These are phyloP conservation scores for Pleurotus djamor DNA, from an alignment of 768 basidiomycete genomes.

Conservation along the genomic window DNA sequence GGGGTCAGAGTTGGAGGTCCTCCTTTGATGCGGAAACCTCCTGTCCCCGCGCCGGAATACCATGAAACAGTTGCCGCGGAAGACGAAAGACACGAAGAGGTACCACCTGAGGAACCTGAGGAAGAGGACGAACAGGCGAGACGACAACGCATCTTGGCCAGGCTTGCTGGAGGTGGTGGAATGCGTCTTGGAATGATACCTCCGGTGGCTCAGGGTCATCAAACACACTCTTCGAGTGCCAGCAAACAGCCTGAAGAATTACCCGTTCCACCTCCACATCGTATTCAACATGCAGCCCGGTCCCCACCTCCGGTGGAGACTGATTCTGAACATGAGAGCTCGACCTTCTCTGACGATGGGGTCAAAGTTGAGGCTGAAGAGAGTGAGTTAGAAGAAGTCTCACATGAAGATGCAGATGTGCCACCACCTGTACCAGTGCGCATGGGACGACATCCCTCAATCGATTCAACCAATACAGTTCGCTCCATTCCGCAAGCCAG, in stretches of 20 bases:
- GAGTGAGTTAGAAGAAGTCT: conserved; percentile 70
- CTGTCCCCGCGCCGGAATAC: conserved; percentile 24
- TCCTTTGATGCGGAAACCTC: conserved; percentile 32
- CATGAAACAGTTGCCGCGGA: conserved; percentile 14
- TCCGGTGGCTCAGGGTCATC: conserved; percentile 28
- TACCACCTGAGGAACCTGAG: conserved; percentile 25
- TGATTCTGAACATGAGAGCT: conserved; percentile 47
- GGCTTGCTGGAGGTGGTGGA: conserved; percentile 54
- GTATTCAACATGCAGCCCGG: conserved; percentile 20
- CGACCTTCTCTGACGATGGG: conserved; percentile 51
- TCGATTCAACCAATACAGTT: conserved; percentile 5
- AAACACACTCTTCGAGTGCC: conserved; percentile 17
- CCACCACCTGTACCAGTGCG: conserved; percentile 59
- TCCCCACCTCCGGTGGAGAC: conserved; percentile 29
- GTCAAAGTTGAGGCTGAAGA: conserved; percentile 69
- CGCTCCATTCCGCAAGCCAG: conserved; percentile 29
- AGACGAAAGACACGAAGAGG: conserved; percentile 10
- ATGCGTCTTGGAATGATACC: conserved; percentile 61
- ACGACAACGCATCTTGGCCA: conserved; percentile 51
- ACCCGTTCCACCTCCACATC: conserved; percentile 15
- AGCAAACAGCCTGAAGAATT: conserved; percentile 14
- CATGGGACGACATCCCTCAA: conserved; percentile 24
- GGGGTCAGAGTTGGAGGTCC: conserved; percentile 80
- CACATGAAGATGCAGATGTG: conserved; percentile 51
- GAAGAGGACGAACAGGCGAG: conserved; percentile 65